phyloP scores from a whole-genome alignment of 495 filamentous ascomycete species.

The Penicillium pancosmium region DNA sequence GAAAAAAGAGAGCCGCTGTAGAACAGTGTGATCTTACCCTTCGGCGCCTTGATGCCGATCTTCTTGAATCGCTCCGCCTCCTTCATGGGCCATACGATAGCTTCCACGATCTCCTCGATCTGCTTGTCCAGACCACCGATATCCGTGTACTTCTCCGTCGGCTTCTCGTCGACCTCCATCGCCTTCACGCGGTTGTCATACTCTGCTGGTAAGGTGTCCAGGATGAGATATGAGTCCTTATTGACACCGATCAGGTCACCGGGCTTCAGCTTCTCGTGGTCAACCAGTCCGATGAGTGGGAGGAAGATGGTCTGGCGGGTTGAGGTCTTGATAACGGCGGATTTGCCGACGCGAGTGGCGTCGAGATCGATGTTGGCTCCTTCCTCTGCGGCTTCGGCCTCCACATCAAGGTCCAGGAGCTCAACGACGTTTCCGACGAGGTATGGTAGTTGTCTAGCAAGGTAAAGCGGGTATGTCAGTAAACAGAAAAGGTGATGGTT shows the following conservation, averaged over 20 bases:
- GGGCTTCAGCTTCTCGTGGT: slow-evolving; percentile 89
- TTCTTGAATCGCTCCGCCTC: slow-evolving; percentile 98
- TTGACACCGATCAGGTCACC: slow-evolving; percentile 98
- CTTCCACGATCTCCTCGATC: slow-evolving; percentile 99
- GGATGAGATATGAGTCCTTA: slow-evolving; percentile 98
- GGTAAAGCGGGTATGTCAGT: slow-evolving; percentile 11
- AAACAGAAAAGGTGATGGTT: slow-evolving; percentile 2
- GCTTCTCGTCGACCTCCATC: slow-evolving; percentile 99
- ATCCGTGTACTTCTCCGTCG: slow-evolving; percentile 98
- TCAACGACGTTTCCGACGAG: slow-evolving; percentile 98
- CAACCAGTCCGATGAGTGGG: slow-evolving; percentile 94
- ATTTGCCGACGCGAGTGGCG: slow-evolving; percentile 95
- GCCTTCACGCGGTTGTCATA: slow-evolving; percentile 99
- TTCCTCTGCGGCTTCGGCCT: slow-evolving; percentile 93
- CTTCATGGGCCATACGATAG: slow-evolving; percentile 99
- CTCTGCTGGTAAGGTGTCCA: slow-evolving; percentile 97
- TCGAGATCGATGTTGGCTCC: slow-evolving; percentile 98
- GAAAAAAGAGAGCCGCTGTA: neutral
- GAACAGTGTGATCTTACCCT: slow-evolving; percentile 63
- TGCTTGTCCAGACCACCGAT: slow-evolving; percentile 98
- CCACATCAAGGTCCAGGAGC: slow-evolving; percentile 93
- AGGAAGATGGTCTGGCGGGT: slow-evolving; percentile 99
- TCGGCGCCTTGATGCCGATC: slow-evolving; percentile 99
- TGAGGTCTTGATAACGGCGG: slow-evolving; percentile 99
- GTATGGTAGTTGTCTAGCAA: slow-evolving; percentile 87